Evolutionary conservation across 2,329 filamentous ascomycete species (phyloP).

Genomic region (Ploettnerulaceae sp.): DNA sequence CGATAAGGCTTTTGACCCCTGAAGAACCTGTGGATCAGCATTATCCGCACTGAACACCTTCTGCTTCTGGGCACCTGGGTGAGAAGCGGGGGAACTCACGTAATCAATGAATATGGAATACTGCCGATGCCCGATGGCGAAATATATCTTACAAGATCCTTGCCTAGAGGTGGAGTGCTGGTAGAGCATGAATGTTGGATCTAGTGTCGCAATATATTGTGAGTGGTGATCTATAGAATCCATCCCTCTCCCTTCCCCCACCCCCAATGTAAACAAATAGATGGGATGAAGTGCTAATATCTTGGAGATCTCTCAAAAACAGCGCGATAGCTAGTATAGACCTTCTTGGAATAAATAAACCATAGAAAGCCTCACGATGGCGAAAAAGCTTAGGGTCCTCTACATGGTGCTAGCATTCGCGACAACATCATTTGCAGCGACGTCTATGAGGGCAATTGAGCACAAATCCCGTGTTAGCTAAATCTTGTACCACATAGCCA

Average conservation of each 20-base stretch:
- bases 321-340: not conserved
- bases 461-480: slow-evolving; percentile 20
- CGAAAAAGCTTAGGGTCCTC: slow-evolving; percentile 14
- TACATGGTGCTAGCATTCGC: slow-evolving; percentile 19
- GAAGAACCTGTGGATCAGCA: not conserved
- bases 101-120: no score
- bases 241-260: no score
- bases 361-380: slow-evolving; percentile 18
- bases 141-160: not conserved
- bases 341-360: not conserved
- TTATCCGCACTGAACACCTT: slow-evolving; percentile 2
- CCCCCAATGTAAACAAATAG: not conserved
- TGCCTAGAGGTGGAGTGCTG: not conserved
- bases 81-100: not conserved
- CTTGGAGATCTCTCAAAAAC: not conserved
- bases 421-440: slow-evolving; percentile 15
- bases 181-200: not conserved
- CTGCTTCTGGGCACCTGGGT: not conserved
- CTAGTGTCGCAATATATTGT: slow-evolving; percentile 1
- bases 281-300: not conserved
- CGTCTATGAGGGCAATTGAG: slow-evolving; percentile 18
- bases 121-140: not conserved
- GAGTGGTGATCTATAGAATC: not conserved
- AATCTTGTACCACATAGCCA: not conserved
- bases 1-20: not conserved